A percentile compares a stretch with the other conserved stretches of the same genome.
Conservation (phyloP, 1,139 yeast genomes). For the Saccharomyces uvarum region DNA sequence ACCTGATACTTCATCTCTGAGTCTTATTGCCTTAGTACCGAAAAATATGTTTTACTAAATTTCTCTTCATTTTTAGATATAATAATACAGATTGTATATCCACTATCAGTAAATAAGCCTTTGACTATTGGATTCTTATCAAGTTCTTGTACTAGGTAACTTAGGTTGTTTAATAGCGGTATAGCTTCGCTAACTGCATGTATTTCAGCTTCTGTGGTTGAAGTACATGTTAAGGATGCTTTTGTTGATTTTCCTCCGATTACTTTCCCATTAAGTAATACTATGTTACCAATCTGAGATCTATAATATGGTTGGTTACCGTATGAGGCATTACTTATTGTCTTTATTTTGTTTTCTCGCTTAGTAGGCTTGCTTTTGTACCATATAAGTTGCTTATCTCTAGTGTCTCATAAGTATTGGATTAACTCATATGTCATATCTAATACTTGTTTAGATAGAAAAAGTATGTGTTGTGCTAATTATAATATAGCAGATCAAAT, state of each 20-base stretch:
- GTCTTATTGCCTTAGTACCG: no score
- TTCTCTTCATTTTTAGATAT: constrained; percentile 3
- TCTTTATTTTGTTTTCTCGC: neutral
- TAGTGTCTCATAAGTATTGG: no score
- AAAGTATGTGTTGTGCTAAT: constrained; percentile 9
- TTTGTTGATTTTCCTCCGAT: neutral
- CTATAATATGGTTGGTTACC: neutral
- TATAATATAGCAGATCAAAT: constrained; percentile 7
- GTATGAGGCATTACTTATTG: constrained; percentile 1
- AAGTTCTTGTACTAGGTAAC: neutral
- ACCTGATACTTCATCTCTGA: no score
- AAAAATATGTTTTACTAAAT: constrained; percentile 5
- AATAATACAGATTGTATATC: constrained; percentile 3
- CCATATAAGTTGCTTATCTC: no score
- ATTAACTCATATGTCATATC: no score
- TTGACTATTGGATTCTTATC: neutral
- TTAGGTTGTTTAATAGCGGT: constrained; percentile 1
- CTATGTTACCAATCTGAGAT: constrained; percentile 1
- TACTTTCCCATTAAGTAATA: neutral
- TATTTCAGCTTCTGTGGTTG: neutral
- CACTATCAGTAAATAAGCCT: constrained; percentile 4
- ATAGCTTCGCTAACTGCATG: neutral
- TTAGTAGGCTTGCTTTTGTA: neutral
- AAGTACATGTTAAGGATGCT: neutral
- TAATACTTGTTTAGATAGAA: no score